Evolutionary conservation across 2,329 filamentous ascomycete genomes (phyloP).

Genomic region (Chaetomium strumarium): DNA sequence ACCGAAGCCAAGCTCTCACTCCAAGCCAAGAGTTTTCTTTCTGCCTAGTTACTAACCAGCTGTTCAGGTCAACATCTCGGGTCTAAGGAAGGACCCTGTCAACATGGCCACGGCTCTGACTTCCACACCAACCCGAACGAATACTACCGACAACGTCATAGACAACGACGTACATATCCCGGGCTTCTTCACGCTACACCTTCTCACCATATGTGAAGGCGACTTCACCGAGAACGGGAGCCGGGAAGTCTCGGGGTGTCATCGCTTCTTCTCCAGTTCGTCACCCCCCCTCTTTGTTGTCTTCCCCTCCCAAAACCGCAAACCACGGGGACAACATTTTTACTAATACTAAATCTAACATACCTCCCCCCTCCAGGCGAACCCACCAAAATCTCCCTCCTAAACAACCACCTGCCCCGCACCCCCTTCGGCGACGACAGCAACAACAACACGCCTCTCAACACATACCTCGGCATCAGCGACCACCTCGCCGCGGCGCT

Average conservation of each 20-base stretch:
- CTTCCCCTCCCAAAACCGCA: neutral
- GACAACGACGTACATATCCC: slow-evolving; percentile 2
- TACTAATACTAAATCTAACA: neutral
- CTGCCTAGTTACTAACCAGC: neutral
- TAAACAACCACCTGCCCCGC: slow-evolving; percentile 1
- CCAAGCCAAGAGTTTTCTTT: too few species aligned
- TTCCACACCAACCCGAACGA: slow-evolving; percentile 4
- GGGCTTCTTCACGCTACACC: slow-evolving; percentile 17
- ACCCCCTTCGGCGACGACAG: slow-evolving; percentile 18
- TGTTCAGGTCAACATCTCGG: slow-evolving; percentile 20
- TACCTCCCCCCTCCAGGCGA: neutral
- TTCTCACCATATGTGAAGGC: slow-evolving; percentile 20
- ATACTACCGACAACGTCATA: slow-evolving; percentile 11
- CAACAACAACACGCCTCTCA: slow-evolving; percentile 17
- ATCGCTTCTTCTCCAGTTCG: slow-evolving; percentile 7
- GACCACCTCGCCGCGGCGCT: slow-evolving; percentile 15
- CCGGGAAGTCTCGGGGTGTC: slow-evolving; percentile 7
- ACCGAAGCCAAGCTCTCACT: neutral
- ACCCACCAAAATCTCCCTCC: slow-evolving; percentile 7
- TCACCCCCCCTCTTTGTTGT: neutral
- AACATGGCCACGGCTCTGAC: neutral
- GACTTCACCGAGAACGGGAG: neutral
- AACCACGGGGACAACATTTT: too few species aligned
- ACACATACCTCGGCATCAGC: slow-evolving; percentile 20
- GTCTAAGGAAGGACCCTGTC: slow-evolving; percentile 10